Percentiles rank a stretch among this genome's conserved stretches.
Evolutionary conservation across 2,329 filamentous ascomycete species (phyloP).

Genomic region (Malbranchea zuffiana): DNA sequence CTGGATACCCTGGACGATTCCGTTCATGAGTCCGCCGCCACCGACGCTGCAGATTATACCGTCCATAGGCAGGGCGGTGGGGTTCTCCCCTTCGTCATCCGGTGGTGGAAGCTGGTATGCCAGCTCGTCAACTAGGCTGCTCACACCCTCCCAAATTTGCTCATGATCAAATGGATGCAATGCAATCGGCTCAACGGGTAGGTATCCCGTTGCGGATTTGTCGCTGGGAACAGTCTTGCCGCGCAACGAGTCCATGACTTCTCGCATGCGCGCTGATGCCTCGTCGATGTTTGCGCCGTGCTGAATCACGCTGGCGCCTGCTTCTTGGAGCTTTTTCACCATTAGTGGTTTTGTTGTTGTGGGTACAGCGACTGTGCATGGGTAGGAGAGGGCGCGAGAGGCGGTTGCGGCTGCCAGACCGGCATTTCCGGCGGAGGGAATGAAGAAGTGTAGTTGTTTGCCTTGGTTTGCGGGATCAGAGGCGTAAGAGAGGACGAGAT

Average conservation of each 20-base stretch:
- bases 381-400: conserved; percentile 51
- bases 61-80: conserved; percentile 42
- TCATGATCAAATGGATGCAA: conserved; percentile 38
- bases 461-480: conserved; percentile 30
- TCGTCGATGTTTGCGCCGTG: conserved; percentile 57
- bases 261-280: conserved; percentile 49
- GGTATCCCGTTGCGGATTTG: conserved; percentile 14
- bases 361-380: conserved; percentile 67
- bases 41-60: conserved; percentile 68
- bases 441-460: conserved; percentile 59
- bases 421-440: conserved; percentile 71
- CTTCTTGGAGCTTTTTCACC: conserved; percentile 56
- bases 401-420: conserved; percentile 71
- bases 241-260: conserved; percentile 22
- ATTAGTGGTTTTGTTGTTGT: conserved; percentile 55
- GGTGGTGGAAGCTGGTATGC: conserved; percentile 30
- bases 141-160: conserved; percentile 37
- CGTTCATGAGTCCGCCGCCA: conserved; percentile 69
- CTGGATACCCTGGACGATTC: conserved; percentile 60
- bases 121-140: conserved; percentile 36
- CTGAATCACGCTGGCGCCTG: conserved; percentile 60
- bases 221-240: background rate
- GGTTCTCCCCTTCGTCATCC: conserved; percentile 22
- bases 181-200: conserved; percentile 31
- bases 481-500: conserved; percentile 51